Percentiles rank a stretch among this genome's conserved stretches.
Evolutionary conservation across 106 monocot genomes (phyloP).

Genomic region (Iris macrosiphon): DNA sequence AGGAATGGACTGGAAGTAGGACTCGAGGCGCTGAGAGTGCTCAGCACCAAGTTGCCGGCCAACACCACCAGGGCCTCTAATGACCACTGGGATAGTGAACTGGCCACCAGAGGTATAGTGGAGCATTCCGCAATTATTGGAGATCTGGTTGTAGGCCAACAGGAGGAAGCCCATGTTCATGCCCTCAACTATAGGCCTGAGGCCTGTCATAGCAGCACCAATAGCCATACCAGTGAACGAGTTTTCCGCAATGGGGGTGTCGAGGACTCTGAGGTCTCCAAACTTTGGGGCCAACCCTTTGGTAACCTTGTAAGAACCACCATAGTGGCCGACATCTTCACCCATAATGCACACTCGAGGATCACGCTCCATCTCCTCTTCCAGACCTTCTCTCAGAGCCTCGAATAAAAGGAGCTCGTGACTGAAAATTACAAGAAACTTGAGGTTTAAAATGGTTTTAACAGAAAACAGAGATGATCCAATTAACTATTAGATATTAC

Average conservation of each 20-base stretch:
- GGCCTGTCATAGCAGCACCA: conserved; percentile 75
- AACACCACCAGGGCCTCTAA: conserved; percentile 91
- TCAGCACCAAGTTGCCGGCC: conserved; percentile 93
- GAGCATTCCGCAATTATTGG: conserved; percentile 99
- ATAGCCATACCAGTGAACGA: conserved; percentile 93
- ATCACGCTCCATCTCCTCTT: conserved; percentile 92
- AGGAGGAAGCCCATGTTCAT: conserved; percentile 99
- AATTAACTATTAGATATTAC: no score
- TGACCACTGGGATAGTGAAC: conserved; percentile 88
- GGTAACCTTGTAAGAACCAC: conserved; percentile 98
- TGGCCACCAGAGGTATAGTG: conserved; percentile 96
- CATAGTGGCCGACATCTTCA: conserved; percentile 96
- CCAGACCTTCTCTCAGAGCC: conserved; percentile 84
- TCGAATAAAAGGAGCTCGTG: conserved; percentile 87
- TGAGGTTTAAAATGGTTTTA: no score
- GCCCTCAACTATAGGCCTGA: conserved; percentile 73
- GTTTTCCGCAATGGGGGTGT: conserved; percentile 97
- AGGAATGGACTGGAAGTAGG: conserved; percentile 97
- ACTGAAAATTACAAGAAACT: no score
- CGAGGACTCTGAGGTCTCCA: conserved; percentile 84
- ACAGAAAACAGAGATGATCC: no score
- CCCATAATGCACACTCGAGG: conserved; percentile 82
- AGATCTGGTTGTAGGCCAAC: conserved; percentile 93
- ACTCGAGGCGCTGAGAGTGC: conserved; percentile 91
- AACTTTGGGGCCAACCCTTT: conserved; percentile 68